Percentiles rank a stretch among this genome's conserved stretches.
Conservation (phyloP, 2,329 filamentous ascomycete genomes). For the Ophiosphaerella narmari region DNA sequence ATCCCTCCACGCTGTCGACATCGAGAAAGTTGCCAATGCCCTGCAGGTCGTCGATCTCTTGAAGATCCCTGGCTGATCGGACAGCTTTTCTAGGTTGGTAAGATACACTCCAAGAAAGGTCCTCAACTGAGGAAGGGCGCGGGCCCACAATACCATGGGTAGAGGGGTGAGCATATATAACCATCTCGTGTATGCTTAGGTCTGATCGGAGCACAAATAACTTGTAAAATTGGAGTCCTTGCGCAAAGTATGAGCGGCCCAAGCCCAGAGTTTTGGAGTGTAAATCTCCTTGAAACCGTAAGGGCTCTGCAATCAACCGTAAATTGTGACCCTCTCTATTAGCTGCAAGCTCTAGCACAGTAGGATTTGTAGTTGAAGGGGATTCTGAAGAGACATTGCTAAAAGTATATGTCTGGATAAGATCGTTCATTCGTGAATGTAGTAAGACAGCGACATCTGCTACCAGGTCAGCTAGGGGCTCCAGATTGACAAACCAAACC, state of each 20-base stretch:
- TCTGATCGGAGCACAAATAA: conserved; percentile 28
- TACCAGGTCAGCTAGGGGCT: conserved; percentile 9
- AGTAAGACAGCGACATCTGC: conserved; percentile 38
- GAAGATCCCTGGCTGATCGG: conserved; percentile 3
- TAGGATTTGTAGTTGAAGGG: conserved; percentile 32
- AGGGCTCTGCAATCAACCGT: conserved; percentile 22
- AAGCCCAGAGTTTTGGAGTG: conserved; percentile 2
- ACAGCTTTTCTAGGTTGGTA: conserved; percentile 4
- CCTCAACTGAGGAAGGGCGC: conserved; percentile 11
- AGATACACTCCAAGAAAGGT: conserved; percentile 22
- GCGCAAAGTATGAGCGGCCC: conserved; percentile 19
- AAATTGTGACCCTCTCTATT: conserved; percentile 12
- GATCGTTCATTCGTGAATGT: conserved; percentile 37
- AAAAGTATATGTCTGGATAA: conserved; percentile 40
- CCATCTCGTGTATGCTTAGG: conserved; percentile 30
- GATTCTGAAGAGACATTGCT: conserved; percentile 6
- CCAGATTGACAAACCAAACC: background rate
- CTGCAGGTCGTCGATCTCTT: conserved; percentile 1
- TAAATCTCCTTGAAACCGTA: conserved; percentile 19
- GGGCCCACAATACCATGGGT: background rate
- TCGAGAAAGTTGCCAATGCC: conserved; percentile 34
- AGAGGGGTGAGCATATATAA: conserved; percentile 14
- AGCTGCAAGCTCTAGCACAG: conserved; percentile 19
- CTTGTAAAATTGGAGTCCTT: conserved; percentile 31
- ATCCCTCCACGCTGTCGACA: conserved; percentile 25